Percentiles rank a stretch among this genome's conserved stretches.
Conservation (phyloP, 257 asterid genomes). For the Asclepias syriaca region DNA sequence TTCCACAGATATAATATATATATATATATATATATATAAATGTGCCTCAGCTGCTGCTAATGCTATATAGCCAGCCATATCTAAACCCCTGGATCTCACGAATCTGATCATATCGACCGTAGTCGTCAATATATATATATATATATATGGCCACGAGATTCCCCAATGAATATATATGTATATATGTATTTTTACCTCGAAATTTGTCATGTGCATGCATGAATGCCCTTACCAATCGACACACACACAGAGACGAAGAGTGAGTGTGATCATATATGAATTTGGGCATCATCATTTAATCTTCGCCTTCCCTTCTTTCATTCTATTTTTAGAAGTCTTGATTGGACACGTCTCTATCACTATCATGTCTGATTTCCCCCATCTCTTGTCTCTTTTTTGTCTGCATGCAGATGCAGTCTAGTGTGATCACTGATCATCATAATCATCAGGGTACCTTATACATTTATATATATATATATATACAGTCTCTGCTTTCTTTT, state of each 20-base stretch:
- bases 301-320: conserved; percentile 34
- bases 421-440: too few relatives aligned
- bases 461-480: too few relatives aligned
- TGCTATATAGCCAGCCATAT: too few relatives aligned
- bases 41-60: conserved; percentile 1
- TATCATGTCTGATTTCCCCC: not conserved
- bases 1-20: not conserved
- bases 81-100: too few relatives aligned
- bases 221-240: not conserved
- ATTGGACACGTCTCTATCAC: conserved; percentile 26
- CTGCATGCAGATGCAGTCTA: not conserved
- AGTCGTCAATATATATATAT: not conserved
- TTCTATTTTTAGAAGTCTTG: conserved; percentile 34
- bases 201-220: not conserved
- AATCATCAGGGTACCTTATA: too few relatives aligned
- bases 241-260: not conserved
- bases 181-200: conserved; percentile 11
- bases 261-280: conserved; percentile 42
- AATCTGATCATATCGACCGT: too few relatives aligned
- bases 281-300: conserved; percentile 51
- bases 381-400: not conserved
- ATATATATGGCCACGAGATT: conserved; percentile 32
- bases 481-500: not conserved
- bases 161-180: not conserved
- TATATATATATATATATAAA: not conserved